These are phyloP conservation scores for Trametes sanguinea DNA, from an alignment of 768 basidiomycete genomes.

Conservation along the genomic window DNA sequence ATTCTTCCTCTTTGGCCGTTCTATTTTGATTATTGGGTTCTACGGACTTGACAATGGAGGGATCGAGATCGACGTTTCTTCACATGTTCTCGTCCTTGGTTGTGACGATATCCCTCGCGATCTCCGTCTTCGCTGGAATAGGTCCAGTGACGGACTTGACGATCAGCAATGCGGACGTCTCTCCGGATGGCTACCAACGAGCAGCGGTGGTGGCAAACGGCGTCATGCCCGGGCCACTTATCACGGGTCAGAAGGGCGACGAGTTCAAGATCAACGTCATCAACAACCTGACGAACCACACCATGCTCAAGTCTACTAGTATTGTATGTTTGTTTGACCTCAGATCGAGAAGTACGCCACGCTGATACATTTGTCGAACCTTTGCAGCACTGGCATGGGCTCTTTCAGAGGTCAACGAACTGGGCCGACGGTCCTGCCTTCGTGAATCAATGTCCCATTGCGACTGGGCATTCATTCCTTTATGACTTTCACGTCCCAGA, in stretches of 20 bases:
- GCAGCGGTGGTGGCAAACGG: slow-evolving; percentile 23
- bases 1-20: no score
- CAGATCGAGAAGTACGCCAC: no score
- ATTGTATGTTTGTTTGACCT: slow-evolving; percentile 9
- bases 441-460: slow-evolving; percentile 42
- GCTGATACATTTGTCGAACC: background rate
- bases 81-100: no score
- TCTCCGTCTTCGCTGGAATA: slow-evolving; percentile 5
- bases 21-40: no score
- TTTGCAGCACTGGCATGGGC: slow-evolving; percentile 45
- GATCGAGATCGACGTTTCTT: no score
- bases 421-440: slow-evolving; percentile 50
- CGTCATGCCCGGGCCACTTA: slow-evolving; percentile 22
- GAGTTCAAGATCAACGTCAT: slow-evolving; percentile 24
- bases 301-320: slow-evolving; percentile 26
- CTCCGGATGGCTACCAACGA: slow-evolving; percentile 33
- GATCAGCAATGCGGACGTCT: slow-evolving; percentile 21
- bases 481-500: slow-evolving; percentile 37
- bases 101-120: background rate
- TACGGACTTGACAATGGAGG: no score
- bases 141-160: slow-evolving; percentile 24
- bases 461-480: slow-evolving; percentile 39
- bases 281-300: slow-evolving; percentile 22
- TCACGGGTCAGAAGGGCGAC: slow-evolving; percentile 25
- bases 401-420: slow-evolving; percentile 44